A percentile compares a stretch with the other conserved stretches of the same genome.
Conservation (phyloP, 148 eudicot species). For the Suaeda aralocaspica region DNA sequence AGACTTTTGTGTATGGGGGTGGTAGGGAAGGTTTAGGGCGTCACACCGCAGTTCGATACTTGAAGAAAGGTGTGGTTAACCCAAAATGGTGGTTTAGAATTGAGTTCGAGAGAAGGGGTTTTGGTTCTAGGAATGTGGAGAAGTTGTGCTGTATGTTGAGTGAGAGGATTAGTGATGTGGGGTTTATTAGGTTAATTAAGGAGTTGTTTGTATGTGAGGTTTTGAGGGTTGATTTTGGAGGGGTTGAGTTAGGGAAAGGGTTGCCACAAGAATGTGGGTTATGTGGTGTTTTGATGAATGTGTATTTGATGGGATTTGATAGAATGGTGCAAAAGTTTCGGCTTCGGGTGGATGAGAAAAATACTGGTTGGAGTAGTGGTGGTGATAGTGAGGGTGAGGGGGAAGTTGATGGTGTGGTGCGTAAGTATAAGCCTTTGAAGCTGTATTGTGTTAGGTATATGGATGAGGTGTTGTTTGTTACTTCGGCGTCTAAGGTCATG, state of each 20-base stretch:
- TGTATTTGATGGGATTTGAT: constrained; percentile 70
- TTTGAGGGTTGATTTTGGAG: constrained; percentile 58
- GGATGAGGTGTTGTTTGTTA: constrained; percentile 74
- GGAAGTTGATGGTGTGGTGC: constrained; percentile 45
- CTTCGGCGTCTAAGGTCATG: constrained; percentile 68
- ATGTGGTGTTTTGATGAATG: constrained; percentile 69
- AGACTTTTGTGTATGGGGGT: constrained; percentile 78
- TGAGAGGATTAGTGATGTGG: constrained; percentile 51
- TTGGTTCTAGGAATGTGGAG: constrained; percentile 46
- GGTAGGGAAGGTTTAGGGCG: constrained; percentile 72
- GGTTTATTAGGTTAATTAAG: constrained; percentile 52
- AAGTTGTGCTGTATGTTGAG: constrained; percentile 47
- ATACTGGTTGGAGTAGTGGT: constrained; percentile 28
- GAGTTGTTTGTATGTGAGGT: constrained; percentile 52
- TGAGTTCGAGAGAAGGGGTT: constrained; percentile 34
- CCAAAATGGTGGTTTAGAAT: constrained; percentile 90
- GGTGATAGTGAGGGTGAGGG: constrained; percentile 41
- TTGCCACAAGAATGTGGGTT: constrained; percentile 83
- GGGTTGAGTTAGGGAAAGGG: constrained; percentile 59
- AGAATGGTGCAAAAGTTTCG: constrained; percentile 65
- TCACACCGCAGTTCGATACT: constrained; percentile 73
- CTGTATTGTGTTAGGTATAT: constrained; percentile 79
- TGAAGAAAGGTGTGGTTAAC: constrained; percentile 61
- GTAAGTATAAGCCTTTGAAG: constrained; percentile 71
- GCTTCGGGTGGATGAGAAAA: constrained; percentile 43